Percentiles rank a stretch among this genome's conserved stretches.
Conservation (phyloP, 192 early-diverging fungal genomes). For the Kappamyces sp. region DNA sequence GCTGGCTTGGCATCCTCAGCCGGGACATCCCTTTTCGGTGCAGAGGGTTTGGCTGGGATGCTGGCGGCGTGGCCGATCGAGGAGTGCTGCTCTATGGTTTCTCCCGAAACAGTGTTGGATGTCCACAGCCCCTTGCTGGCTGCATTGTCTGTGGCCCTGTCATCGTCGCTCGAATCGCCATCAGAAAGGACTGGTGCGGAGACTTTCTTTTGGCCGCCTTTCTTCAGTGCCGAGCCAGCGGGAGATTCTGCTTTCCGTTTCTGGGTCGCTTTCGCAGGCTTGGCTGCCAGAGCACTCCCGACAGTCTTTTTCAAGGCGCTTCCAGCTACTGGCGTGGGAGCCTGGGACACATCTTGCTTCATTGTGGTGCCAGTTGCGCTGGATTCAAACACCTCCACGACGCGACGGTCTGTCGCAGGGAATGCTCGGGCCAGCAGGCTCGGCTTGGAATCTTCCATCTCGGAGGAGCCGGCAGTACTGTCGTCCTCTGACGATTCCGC, state of each 20-base stretch:
- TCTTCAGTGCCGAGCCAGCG: constrained; percentile 2
- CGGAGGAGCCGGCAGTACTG: not conserved
- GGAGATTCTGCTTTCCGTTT: constrained; percentile 33
- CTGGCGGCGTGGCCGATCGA: not conserved
- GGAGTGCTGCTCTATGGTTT: constrained; percentile 10
- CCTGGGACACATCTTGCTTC: constrained; percentile 5
- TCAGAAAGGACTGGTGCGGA: constrained; percentile 16
- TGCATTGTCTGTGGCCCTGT: not conserved
- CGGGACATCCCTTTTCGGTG: constrained; percentile 3
- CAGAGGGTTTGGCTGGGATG: constrained; percentile 2
- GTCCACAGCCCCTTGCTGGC: constrained; percentile 23
- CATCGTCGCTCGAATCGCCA: constrained; percentile 21
- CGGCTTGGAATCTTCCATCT: constrained; percentile 2
- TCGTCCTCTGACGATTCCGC: constrained; percentile 2
- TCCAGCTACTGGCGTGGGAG: constrained; percentile 25
- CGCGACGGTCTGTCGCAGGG: not conserved
- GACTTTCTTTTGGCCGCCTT: constrained; percentile 28
- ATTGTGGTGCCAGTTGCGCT: constrained; percentile 13
- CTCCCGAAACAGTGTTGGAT: constrained; percentile 35
- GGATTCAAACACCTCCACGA: constrained; percentile 21
- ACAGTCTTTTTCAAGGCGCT: constrained; percentile 34
- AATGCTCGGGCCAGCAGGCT: constrained; percentile 7
- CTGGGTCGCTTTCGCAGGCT: constrained; percentile 8
- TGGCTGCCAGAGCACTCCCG: constrained; percentile 18
- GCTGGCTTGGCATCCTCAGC: constrained; percentile 10